These are phyloP conservation scores for Neurospora pannonica DNA, from an alignment of 495 filamentous ascomycete genomes.

Conservation along the genomic window DNA sequence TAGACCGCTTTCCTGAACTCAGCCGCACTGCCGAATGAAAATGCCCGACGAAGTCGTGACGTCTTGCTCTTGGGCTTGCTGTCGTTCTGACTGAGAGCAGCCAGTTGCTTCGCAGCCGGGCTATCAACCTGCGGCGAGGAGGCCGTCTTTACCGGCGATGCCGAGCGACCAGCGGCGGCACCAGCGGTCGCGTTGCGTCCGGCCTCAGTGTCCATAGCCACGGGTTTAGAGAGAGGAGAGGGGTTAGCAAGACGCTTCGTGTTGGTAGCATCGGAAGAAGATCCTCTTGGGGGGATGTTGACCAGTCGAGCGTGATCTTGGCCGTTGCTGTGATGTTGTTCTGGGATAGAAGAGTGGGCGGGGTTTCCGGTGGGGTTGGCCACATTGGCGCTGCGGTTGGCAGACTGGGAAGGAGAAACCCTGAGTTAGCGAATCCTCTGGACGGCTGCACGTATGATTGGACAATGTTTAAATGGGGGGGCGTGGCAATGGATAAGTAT, in stretches of 20 bases:
- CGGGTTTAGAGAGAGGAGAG: conserved; percentile 82
- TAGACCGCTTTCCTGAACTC: conserved; percentile 76
- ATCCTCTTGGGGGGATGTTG: conserved; percentile 57
- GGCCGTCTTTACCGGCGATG: conserved; percentile 25
- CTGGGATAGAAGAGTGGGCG: conserved; percentile 31
- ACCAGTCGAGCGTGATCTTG: conserved; percentile 49
- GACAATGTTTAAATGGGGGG: conserved; percentile 15
- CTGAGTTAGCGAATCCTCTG: conserved; percentile 24
- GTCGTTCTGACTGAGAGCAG: conserved; percentile 66
- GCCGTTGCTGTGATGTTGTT: conserved; percentile 28
- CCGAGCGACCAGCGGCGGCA: conserved; percentile 8
- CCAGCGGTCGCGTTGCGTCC: conserved; percentile 21
- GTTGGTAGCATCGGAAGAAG: conserved; percentile 56
- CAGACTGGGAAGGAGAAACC: conserved; percentile 27
- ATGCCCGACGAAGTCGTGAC: conserved; percentile 80
- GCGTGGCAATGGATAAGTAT: not conserved
- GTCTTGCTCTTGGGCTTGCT: conserved; percentile 69
- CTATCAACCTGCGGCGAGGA: conserved; percentile 38
- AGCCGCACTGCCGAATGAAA: conserved; percentile 94
- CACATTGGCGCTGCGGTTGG: conserved; percentile 37
- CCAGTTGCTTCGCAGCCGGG: conserved; percentile 68
- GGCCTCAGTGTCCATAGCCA: conserved; percentile 44
- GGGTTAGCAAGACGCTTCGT: conserved; percentile 57
- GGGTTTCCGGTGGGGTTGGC: conserved; percentile 38
- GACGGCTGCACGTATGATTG: conserved; percentile 28